Evolutionary conservation across 352 stramenopile genomes (phyloP), one percentile per base, ranked within the genome.

Genomic region (Phytophthora sp.): DNA sequence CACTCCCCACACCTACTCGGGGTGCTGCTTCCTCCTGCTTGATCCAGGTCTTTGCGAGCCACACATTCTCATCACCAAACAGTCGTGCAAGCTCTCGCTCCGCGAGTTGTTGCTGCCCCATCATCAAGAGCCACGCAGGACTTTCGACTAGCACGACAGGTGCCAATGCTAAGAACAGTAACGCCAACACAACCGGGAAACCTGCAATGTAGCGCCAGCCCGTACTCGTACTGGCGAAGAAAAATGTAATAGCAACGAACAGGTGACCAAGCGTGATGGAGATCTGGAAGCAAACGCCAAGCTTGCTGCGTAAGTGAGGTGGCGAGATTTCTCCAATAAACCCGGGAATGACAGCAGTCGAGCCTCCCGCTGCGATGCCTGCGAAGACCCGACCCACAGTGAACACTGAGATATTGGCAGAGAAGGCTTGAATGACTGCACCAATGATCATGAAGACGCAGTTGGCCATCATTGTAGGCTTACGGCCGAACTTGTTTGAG

Each of bases 131-230:
- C 75, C 78, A 87, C 34, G 68, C 56, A 1, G 78, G 78, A 28
- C 75, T 85, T 55, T 87, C 73, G 18, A 79, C 72, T n/a, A 87
- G 55, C 3, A 81, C 41, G 23, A 77, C 77, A 11, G 66, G 68
- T n/a, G 72, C 60, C 4, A 83, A 17, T 0, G 35, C 45, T 12
- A 88, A 28, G 54, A 84, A 81, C 8, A 74, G 9, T 2, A 63
- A 51, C 4, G 66, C 78, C 26, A 77, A 43, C 20, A 84, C 37
- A 8, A 79, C 52, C 15, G 76, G 78, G 18, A 81, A 83, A 0
- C 55, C 75, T 1, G 74, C 72, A 15, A 88, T 85, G 30, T 78
- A 79, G 11, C 84, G 69, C 81, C 81, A 91, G 15, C 81, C 77
- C 5, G 17, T 53, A 34, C 65, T 70, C 0, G 72, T 80, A 45